phyloP scores from a whole-genome alignment of 306 rosid species.

The Prunus salicina region DNA sequence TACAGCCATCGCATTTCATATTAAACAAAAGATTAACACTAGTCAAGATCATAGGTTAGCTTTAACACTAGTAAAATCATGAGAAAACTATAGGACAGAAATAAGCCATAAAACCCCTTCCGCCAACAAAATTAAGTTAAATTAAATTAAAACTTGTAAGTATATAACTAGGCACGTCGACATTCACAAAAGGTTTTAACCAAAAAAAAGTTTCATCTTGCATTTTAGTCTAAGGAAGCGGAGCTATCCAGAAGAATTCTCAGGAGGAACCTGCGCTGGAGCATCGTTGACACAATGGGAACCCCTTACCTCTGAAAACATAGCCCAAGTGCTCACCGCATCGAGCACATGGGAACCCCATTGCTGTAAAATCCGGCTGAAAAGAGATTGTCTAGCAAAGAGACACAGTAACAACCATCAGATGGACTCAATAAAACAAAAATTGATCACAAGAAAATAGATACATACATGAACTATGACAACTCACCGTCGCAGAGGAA shows the following conservation, averaged over 20 bases:
- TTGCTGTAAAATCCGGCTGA: not conserved
- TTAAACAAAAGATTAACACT: no score
- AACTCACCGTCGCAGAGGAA: slow-evolving; percentile 29
- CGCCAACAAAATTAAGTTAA: no score
- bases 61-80: no score
- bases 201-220: not conserved
- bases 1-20: no score
- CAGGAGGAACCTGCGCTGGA: not conserved
- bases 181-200: not conserved
- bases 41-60: no score
- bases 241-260: not conserved
- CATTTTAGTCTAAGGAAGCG: not conserved
- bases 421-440: not conserved
- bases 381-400: not conserved
- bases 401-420: not conserved
- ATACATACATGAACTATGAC: not conserved
- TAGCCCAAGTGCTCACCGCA: not conserved
- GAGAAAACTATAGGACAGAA: no score
- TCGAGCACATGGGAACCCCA: not conserved
- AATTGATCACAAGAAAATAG: not conserved
- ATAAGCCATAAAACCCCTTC: no score
- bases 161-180: not conserved
- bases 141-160: not conserved
- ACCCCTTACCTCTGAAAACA: slow-evolving; percentile 3
- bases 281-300: not conserved